These are phyloP conservation scores for Saccharomyces hybrid DNA, from an alignment of 1,139 yeast species.

Conservation along the genomic window DNA sequence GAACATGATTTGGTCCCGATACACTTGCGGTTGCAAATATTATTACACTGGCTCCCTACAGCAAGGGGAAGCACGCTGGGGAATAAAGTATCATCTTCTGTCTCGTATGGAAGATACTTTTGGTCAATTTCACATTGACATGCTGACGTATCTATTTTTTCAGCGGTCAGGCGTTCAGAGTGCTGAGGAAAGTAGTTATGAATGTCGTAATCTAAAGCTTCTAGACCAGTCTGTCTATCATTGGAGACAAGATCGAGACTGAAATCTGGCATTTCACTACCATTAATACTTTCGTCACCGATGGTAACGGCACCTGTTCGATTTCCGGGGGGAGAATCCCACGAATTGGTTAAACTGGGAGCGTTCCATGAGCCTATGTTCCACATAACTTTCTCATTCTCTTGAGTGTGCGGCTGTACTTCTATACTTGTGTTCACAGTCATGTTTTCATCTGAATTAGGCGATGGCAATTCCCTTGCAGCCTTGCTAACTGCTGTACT, in stretches of 20 bases:
- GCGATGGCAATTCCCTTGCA: background rate
- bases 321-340: background rate
- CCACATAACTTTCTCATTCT: background rate
- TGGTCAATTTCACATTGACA: background rate
- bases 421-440: background rate
- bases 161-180: background rate
- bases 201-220: background rate
- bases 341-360: background rate
- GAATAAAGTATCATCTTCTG: background rate
- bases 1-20: background rate
- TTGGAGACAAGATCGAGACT: background rate
- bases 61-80: background rate
- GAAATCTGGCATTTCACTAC: background rate
- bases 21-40: constrained; percentile 3
- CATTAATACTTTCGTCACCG: background rate
- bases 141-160: background rate
- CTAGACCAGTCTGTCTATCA: background rate
- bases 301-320: background rate
- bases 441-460: background rate
- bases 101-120: background rate
- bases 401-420: background rate
- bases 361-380: background rate
- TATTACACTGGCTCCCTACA: background rate
- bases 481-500: background rate
- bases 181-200: background rate